Percentiles rank a stretch among this genome's conserved stretches.
Evolutionary conservation across 768 basidiomycete species (phyloP).

Genomic region (Leccinum obscurum): DNA sequence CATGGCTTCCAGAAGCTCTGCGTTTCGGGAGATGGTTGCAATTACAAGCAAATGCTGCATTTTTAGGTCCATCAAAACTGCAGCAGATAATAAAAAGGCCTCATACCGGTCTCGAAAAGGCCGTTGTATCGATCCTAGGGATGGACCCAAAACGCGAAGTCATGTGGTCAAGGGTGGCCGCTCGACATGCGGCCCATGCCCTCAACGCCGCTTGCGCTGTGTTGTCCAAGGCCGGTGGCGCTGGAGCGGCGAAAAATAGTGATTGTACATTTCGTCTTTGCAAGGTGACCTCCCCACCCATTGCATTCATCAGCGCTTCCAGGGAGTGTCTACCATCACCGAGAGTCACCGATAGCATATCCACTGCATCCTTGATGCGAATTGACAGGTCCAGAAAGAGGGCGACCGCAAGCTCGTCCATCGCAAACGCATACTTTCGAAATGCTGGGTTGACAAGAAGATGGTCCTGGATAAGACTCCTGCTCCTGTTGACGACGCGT

Average conservation of each 20-base stretch:
- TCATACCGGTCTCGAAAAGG: conserved; percentile 33
- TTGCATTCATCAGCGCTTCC: conserved; percentile 33
- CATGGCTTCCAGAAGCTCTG: conserved; percentile 45
- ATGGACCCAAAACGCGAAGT: conserved; percentile 14
- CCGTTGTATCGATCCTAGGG: conserved; percentile 25
- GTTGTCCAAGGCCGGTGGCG: conserved; percentile 19
- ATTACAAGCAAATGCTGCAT: conserved; percentile 44
- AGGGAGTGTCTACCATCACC: conserved; percentile 32
- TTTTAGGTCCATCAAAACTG: conserved; percentile 4
- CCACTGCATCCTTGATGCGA: conserved; percentile 37
- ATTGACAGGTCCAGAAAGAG: conserved; percentile 41
- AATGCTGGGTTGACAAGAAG: conserved; percentile 33
- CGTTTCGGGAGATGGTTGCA: conserved; percentile 45
- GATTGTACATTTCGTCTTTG: conserved; percentile 25
- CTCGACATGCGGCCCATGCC: conserved; percentile 47
- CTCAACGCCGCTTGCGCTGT: conserved; percentile 34
- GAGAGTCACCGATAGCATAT: conserved; percentile 39
- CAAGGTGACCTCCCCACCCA: conserved; percentile 39
- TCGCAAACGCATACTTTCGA: conserved; percentile 42
- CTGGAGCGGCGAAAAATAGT: conserved; percentile 30
- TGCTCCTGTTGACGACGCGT: conserved; percentile 8
- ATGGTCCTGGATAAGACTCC: conserved; percentile 28
- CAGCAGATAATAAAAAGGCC: neutral
- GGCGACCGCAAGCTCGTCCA: conserved; percentile 45
- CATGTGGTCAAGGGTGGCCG: conserved; percentile 30